Base-by-base conservation (phyloP, 805 yeast species). In the Metschnikowia gelsemii region DNA sequence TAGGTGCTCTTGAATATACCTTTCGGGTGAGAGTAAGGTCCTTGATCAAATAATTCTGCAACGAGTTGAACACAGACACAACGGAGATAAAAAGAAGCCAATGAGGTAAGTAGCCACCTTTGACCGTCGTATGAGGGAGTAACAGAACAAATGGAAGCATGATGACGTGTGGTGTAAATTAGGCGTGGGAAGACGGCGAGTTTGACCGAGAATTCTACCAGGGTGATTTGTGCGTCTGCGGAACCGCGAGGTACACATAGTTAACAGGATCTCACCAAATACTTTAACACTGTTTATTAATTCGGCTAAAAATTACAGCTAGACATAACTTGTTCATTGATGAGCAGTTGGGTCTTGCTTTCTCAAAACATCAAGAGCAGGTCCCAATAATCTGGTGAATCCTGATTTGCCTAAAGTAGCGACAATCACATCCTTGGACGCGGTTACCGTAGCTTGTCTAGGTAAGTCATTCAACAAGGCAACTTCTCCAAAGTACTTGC, bases 401-500 rank as follows among this genome's bases (percentile, higher is more conserved):
- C 96, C 98, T 47, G 84, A 78, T 68, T 91, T 88, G 47, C 87
- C 95, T 54, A 93, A 75, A 3, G 93, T 84, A n/a, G 95, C 98
- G 28, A 90, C 95, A 56, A 86, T 86, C 21, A 93, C 81, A 30
- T 73, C 72, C 37, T 83, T 76, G 13, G 75, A 69, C 1, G 96
- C 96, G 38, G 75, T 79, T 27, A 93, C 93, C 4, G 96, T 84
- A 23, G 99, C 99, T 60, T 87, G 93, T 65, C 99, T 80, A 47
- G 98, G 98, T 44, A 81, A 70, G 60, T 93, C 96, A 56, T 90
- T 85, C 54, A 93, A 73, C 54, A 93, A 72, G 3, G 99, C 98
- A 49, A 93, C 81, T 68, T 93, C 99, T 51, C 99, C 99, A 63
- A 93, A 93, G 68, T 93, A 93, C 61, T 85, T 96, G 49, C 97